Evolutionary conservation across 2,329 filamentous ascomycete genomes (phyloP).

Genomic region (Dactylonectria macrodidyma): DNA sequence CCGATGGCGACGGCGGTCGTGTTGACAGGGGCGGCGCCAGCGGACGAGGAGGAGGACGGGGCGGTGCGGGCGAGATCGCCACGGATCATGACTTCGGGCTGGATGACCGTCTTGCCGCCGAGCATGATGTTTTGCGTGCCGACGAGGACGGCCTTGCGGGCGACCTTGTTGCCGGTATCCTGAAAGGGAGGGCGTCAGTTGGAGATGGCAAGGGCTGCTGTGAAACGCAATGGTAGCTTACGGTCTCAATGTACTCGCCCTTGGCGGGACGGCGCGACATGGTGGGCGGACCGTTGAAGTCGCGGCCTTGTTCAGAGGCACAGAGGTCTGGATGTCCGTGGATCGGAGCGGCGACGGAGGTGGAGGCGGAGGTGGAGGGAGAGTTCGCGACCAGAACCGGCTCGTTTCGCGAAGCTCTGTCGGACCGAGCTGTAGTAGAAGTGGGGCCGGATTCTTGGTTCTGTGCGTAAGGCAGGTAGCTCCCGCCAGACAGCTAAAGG

Average conservation of each 20-base stretch:
- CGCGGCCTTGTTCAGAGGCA: background rate
- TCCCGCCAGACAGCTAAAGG: background rate
- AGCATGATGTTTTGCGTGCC: conserved; percentile 99
- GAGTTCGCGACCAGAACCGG: background rate
- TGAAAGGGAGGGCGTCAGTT: conserved; percentile 53
- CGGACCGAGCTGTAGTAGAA: background rate
- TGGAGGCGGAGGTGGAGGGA: background rate
- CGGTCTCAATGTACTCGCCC: conserved; percentile 97
- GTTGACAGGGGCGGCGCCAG: conserved; percentile 60
- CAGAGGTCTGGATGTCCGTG: background rate
- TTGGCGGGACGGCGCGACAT: conserved; percentile 86
- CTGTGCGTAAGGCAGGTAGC: background rate
- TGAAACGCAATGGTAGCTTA: conserved; percentile 55
- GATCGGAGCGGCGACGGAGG: conserved; percentile 34
- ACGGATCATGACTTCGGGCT: conserved; percentile 93
- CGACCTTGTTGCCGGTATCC: conserved; percentile 99
- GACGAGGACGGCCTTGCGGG: conserved; percentile 89
- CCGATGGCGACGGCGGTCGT: conserved; percentile 88
- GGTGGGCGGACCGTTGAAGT: conserved; percentile 44
- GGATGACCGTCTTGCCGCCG: conserved; percentile 95
- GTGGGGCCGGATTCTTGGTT: background rate
- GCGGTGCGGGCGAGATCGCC: conserved; percentile 83
- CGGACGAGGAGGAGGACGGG: conserved; percentile 55
- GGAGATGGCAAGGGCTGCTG: background rate
- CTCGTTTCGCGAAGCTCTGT: background rate